Conservation (phyloP, 2,329 filamentous ascomycete genomes). For the Chalaropsis thielavioides region DNA sequence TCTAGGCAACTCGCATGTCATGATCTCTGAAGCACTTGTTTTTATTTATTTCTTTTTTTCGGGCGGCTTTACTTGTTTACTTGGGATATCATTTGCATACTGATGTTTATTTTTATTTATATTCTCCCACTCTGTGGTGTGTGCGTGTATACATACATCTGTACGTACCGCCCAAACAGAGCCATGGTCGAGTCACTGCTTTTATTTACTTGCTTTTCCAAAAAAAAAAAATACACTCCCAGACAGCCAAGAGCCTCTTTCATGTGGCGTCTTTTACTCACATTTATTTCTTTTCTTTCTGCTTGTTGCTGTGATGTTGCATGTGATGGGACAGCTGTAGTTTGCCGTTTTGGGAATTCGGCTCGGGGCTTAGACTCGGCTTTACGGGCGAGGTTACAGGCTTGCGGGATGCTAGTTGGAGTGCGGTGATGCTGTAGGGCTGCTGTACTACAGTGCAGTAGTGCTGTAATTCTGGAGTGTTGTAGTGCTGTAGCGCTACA, state of each 20-base stretch:
- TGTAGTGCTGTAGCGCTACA: too few species aligned
- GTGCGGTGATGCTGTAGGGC: too few species aligned
- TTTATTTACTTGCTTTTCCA: neutral
- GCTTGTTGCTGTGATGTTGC: too few species aligned
- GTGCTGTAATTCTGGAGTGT: too few species aligned
- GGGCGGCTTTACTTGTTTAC: neutral
- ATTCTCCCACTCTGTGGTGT: slow-evolving; percentile 5
- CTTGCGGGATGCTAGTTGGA: neutral
- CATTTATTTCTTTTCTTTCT: too few species aligned
- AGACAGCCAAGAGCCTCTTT: neutral
- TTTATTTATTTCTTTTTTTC: neutral
- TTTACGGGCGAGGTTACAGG: neutral
- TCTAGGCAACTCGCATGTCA: neutral
- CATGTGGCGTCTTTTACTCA: neutral
- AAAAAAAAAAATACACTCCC: neutral
- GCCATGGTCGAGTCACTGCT: neutral
- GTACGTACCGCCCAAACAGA: neutral
- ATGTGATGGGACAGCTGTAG: neutral
- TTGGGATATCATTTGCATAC: slow-evolving; percentile 6
- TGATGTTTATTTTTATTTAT: slow-evolving; percentile 3
- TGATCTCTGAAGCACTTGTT: neutral
- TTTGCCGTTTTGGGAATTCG: neutral
- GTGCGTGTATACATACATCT: neutral
- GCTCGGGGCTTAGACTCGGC: neutral
- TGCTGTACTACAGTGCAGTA: too few species aligned